Base-by-base conservation (phyloP, 441 rosid species). In the Manihot esculenta region DNA sequence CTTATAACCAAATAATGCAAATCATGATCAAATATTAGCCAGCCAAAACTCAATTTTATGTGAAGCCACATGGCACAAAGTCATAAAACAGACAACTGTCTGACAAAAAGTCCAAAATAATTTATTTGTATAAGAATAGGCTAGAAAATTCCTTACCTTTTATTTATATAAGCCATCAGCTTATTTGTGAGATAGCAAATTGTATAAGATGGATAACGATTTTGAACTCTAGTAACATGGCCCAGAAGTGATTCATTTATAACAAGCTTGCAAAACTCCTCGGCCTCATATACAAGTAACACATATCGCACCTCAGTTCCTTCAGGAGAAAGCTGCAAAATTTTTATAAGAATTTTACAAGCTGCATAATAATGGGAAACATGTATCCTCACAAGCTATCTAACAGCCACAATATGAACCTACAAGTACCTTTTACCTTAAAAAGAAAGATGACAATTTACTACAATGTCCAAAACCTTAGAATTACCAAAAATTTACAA, bases 181-280 rank as follows among this genome's bases (percentile, higher is more conserved):
- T 89, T 95, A 84, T 89, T 89, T 76, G 93, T 93, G 70, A 93
- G 88, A 76, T 81, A 95, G 84, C 99, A 95, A 76, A 93, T 79
- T 21, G 89, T 88, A 77, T 88, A 86, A 35, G 84, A 87, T 70
- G 99, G 94, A 82, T 89, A 91, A 72, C 27, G 85, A 45, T 79
- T 83, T 74, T 77, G 89, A 74, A 86, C 86, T 77, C 77, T 76
- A 57, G 92, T 80, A 78, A 91, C 86, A 57, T 84, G 90, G 73
- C 86, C 82, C 70, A 87, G 48, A 79, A 95, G 71, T 35, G 77
- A 86, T 69, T 69, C 90, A 71, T 80, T 82, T 15, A 78, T 73
- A 70, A 89, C 83, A 77, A 87, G 92, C 69, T 85, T 89, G 84
- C 98, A 91, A 69, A 95, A 91, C 41, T 95, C 98, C 80, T 92